These are phyloP conservation scores for Amanita subjunquillea DNA, from an alignment of 768 basidiomycete species.

Conservation along the genomic window DNA sequence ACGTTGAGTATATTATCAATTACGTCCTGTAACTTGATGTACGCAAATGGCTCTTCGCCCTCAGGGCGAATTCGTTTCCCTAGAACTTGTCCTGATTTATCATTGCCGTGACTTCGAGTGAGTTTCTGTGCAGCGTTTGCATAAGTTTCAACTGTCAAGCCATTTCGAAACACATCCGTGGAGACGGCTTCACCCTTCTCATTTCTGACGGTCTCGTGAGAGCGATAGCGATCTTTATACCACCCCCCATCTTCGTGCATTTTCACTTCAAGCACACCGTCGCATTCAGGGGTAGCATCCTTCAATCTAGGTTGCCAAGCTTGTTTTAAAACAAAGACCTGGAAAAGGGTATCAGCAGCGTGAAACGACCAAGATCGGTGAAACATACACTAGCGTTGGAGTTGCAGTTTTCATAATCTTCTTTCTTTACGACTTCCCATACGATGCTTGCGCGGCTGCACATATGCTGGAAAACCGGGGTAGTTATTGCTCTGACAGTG, in stretches of 20 bases:
- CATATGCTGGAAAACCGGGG: background rate
- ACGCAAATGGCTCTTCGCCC: background rate
- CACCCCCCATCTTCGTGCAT: background rate
- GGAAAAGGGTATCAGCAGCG: background rate
- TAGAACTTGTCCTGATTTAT: background rate
- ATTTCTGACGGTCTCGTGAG: background rate
- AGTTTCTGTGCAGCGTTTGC: background rate
- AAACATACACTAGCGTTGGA: background rate
- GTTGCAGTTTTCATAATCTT: background rate
- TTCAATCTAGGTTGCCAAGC: background rate
- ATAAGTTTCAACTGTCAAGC: background rate
- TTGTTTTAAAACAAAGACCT: background rate
- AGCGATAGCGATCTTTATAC: background rate
- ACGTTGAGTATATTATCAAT: too few relatives aligned
- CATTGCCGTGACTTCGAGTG: background rate
- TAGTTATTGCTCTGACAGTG: background rate
- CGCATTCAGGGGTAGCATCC: background rate
- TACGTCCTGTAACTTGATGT: background rate
- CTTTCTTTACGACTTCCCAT: background rate
- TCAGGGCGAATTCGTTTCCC: background rate
- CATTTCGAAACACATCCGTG: background rate
- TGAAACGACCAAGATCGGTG: background rate
- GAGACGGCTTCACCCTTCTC: background rate
- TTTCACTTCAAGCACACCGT: background rate
- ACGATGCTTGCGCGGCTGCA: background rate